Base-by-base conservation (phyloP, 2,329 filamentous ascomycete species). In the Penicillium fuscoglaucum region DNA sequence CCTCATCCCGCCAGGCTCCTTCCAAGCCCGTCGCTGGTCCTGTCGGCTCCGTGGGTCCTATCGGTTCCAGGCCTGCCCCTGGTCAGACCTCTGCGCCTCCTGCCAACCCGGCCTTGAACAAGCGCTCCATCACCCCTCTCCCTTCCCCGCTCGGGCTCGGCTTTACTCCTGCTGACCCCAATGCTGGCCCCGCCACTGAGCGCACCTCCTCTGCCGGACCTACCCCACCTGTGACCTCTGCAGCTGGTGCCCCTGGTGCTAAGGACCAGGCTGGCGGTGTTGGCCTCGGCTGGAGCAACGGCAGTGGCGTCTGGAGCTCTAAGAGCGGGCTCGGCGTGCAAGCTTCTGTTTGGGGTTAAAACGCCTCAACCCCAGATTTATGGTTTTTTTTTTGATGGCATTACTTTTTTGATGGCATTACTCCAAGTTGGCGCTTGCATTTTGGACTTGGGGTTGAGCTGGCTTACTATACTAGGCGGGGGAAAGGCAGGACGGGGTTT, bases 291-390 rank as follows among this genome's bases (percentile, higher is more conserved):
- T 96, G 93, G 93, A 87, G 90, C 55, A 88, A 87, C 71, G 89
- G 90, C 65, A 88, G 87, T 64, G 89, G 87, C 40, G 90, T 93
- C 46, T 96, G 93, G 93, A 90, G 91, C 59, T 88, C 87, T 70
- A 91, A 90, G 70, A 90, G 87, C 64, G 86, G 87, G 51, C 86
- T 96, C 61, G 90, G 92, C 64, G 90, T 93, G 61, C 91, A 96
- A 74, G 92, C 93, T 64, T 96, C 91, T 64, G 93, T 97, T 67
- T 98, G 93, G 93, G 93, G 93, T 68, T 97, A 87, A 70, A 43
- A 17, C n/a, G 15, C 8, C 8, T 13, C 10, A 17, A 41, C n/a
- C 35, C 31, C 6, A 10, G 9, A 26, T 46, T 37, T 46, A n/a
- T 46, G 19, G 4, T 46, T 46, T 50, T 45, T 19, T 39, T 13